These are phyloP conservation scores for Phytophthora rubi DNA, from an alignment of 352 stramenopile genomes.

Conservation along the genomic window DNA sequence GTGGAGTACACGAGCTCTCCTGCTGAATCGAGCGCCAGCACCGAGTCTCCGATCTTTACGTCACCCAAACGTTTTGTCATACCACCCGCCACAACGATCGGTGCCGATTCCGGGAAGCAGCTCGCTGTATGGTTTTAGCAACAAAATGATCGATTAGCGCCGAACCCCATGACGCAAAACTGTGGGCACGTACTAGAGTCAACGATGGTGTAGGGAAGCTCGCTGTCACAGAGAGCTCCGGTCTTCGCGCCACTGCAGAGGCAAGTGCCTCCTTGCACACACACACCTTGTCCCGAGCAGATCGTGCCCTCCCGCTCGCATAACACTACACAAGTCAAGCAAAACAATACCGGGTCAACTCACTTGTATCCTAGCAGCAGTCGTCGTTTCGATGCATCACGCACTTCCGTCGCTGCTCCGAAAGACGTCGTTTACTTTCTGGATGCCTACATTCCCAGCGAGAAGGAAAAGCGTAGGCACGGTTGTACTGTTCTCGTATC, in stretches of 20 bases:
- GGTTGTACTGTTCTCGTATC: slow-evolving; percentile 62
- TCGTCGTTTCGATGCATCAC: slow-evolving; percentile 15
- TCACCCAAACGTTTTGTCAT: slow-evolving; percentile 31
- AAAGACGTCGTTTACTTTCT: slow-evolving; percentile 85
- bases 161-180: slow-evolving; percentile 3
- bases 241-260: slow-evolving; percentile 65
- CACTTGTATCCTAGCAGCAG: background rate
- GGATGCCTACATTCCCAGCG: slow-evolving; percentile 67
- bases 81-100: slow-evolving; percentile 36
- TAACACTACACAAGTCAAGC: slow-evolving; percentile 52
- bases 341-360: slow-evolving; percentile 6
- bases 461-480: slow-evolving; percentile 70
- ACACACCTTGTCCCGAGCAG: slow-evolving; percentile 70
- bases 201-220: slow-evolving; percentile 58
- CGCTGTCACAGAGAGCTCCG: slow-evolving; percentile 61
- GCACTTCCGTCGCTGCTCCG: slow-evolving; percentile 67
- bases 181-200: slow-evolving; percentile 38
- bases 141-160: slow-evolving; percentile 14
- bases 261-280: slow-evolving; percentile 70
- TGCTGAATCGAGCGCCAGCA: slow-evolving; percentile 53
- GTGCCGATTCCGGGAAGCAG: slow-evolving; percentile 66
- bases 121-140: slow-evolving; percentile 44
- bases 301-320: slow-evolving; percentile 77
- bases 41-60: slow-evolving; percentile 55
- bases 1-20: slow-evolving; percentile 48